Evolutionary conservation across 352 stramenopile genomes (phyloP).

Genomic region (Pythium plurisporium): DNA sequence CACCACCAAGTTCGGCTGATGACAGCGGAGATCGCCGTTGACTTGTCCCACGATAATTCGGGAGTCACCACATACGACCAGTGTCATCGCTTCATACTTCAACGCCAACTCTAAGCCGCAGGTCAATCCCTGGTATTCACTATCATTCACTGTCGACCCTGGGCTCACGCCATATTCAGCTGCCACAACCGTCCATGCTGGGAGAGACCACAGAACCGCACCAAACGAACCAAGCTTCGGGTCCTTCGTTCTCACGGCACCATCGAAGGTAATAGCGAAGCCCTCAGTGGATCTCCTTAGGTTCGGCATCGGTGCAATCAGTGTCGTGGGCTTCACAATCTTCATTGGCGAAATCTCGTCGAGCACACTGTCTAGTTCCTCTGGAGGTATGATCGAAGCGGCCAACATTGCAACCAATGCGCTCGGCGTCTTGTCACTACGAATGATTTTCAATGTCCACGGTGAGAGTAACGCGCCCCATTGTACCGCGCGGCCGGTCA

Average conservation of each 20-base stretch:
- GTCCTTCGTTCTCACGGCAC: conserved; percentile 2
- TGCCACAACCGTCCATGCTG: background rate
- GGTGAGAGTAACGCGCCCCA: conserved; percentile 13
- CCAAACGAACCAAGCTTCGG: background rate
- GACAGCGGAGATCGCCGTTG: background rate
- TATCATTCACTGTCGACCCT: background rate
- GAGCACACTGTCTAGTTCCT: background rate
- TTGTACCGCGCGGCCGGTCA: conserved; percentile 6
- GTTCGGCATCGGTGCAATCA: conserved; percentile 5
- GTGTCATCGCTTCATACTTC: conserved; percentile 2
- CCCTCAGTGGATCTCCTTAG: background rate
- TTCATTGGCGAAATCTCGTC: conserved; percentile 10
- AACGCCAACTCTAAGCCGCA: background rate
- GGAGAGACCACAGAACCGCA: background rate
- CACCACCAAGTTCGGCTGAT: background rate
- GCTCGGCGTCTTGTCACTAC: background rate
- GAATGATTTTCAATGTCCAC: conserved; percentile 13
- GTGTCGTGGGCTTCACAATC: background rate
- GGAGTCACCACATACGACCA: conserved; percentile 3
- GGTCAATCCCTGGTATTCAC: background rate
- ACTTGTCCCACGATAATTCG: conserved; percentile 6
- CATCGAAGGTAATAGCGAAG: conserved; percentile 7
- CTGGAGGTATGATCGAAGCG: background rate
- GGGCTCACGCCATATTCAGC: background rate
- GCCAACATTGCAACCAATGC: conserved; percentile 2